Base-by-base conservation (phyloP, 1,139 yeast species). In the Hyphopichia burtonii region DNA sequence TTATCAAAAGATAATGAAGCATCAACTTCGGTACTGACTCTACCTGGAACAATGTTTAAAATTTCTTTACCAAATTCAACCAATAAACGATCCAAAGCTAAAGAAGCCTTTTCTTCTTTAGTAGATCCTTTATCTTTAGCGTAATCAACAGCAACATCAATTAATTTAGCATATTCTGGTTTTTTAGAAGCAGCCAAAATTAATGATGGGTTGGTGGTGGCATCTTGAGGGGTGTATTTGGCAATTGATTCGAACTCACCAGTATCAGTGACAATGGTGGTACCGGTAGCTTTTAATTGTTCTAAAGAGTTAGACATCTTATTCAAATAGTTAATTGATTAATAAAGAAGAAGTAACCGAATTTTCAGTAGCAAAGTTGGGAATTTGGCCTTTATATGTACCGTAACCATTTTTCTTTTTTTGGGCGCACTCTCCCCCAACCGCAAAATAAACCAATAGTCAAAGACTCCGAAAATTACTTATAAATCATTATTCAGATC, bases 221-320 rank as follows among this genome's bases (percentile, higher is more conserved):
- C 96, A 72, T 93, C 99, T 77, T 93, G 98, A 56, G 99, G 99
- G 61, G 93, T 89, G 78, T 86, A 93, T 74, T 90, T 89, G 64
- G 97, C 96, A 65, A 93, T 93, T 54, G 94, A 85, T 70, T 90
- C 98, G 66, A 93, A 93, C 72, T 93, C 99, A 77, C 99, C 99
- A 51, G 98, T 91, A 76, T 93, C 99, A 54, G 99, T 88, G 65
- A 93, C 99, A 62, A 93, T 96, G 56, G 80, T 84, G 55, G 99
- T 93, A 58, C 98, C 98, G 47, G 96, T 70, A 54, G 96, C 91
- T 72, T 93, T 93, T 66, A 93, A 82, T 75, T 86, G 93, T 70
- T 86, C 98, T 63, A 91, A 79, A 45, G 97, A 86, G 78, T 83
- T 83, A 43, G 80, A 61, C 67, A 65, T n/a, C n/a, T n/a, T n/a